A percentile compares a stretch with the other conserved stretches of the same genome.
Evolutionary conservation across 2,329 filamentous ascomycete species (phyloP).

Genomic region (Aspergillus pseudonomiae): DNA sequence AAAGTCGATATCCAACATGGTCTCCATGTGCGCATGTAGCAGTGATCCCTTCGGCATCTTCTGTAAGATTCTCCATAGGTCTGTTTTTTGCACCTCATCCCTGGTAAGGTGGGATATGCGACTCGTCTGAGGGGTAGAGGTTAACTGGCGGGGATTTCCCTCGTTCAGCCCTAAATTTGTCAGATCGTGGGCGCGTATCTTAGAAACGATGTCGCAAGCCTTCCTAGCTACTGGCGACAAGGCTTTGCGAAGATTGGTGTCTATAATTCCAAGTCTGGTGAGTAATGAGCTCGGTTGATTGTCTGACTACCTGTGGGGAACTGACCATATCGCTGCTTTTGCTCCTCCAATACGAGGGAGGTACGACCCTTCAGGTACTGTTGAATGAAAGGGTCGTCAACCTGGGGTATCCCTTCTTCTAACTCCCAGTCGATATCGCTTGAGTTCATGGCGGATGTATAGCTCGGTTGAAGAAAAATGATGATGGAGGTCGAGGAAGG

Average conservation of each 20-base stretch:
- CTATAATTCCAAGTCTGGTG: slow-evolving; percentile 19
- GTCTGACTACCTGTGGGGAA: not conserved
- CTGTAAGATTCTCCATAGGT: slow-evolving; percentile 81
- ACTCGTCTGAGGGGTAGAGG: slow-evolving; percentile 74
- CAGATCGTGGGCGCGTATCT: slow-evolving; percentile 78
- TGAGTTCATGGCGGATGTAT: slow-evolving; percentile 4
- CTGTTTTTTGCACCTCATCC: slow-evolving; percentile 80
- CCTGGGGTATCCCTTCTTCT: slow-evolving; percentile 49
- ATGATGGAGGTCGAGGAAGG: not conserved
- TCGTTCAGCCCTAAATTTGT: slow-evolving; percentile 80
- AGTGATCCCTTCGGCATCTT: slow-evolving; percentile 80
- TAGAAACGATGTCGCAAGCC: slow-evolving; percentile 77
- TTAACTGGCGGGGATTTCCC: slow-evolving; percentile 62
- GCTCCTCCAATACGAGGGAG: slow-evolving; percentile 77
- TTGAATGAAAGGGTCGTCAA: slow-evolving; percentile 74
- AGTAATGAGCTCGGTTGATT: slow-evolving; percentile 14
- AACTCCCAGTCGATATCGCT: slow-evolving; percentile 32
- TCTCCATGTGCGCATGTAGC: slow-evolving; percentile 81
- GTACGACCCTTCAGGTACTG: slow-evolving; percentile 78
- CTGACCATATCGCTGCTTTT: slow-evolving; percentile 77
- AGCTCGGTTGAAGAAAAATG: not conserved
- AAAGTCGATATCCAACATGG: slow-evolving; percentile 87
- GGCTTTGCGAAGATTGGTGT: slow-evolving; percentile 42
- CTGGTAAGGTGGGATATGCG: slow-evolving; percentile 94
- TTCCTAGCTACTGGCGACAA: slow-evolving; percentile 77